phyloP scores from a whole-genome alignment of 257 asterid species.

The Scutellaria baicalensis region DNA sequence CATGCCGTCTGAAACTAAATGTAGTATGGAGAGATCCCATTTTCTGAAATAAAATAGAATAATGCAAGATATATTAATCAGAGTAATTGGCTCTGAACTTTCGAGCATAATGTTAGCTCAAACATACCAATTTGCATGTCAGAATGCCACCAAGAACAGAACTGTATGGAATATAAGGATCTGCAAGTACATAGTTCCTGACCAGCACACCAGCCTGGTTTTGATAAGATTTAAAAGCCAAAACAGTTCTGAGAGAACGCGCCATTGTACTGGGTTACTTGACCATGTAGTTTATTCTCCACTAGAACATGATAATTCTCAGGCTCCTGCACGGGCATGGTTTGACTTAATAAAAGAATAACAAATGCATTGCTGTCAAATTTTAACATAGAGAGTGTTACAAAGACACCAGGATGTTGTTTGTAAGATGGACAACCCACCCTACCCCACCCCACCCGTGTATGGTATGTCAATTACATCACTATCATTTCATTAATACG shows the following conservation, averaged over 20 bases:
- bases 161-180: conserved; percentile 77
- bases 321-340: conserved; percentile 24
- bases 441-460: not conserved
- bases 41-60: not conserved
- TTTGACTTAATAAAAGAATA: not conserved
- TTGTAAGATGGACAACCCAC: not conserved
- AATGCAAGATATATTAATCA: not conserved
- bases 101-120: not conserved
- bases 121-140: conserved; percentile 79
- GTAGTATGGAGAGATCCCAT: not conserved
- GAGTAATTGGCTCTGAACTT: not conserved
- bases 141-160: conserved; percentile 66
- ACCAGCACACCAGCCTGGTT: conserved; percentile 66
- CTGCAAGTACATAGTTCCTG: conserved; percentile 71
- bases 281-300: conserved; percentile 22
- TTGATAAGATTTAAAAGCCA: conserved; percentile 62
- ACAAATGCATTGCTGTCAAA: not conserved
- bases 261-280: conserved; percentile 41
- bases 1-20: not conserved
- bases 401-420: not conserved
- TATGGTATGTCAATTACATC: not conserved
- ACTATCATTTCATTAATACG: not conserved
- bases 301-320: conserved; percentile 32
- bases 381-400: not conserved
- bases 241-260: conserved; percentile 41